These are phyloP conservation scores for Pseudocercospora eumusae DNA, from an alignment of 2,329 filamentous ascomycete species.

Conservation along the genomic window DNA sequence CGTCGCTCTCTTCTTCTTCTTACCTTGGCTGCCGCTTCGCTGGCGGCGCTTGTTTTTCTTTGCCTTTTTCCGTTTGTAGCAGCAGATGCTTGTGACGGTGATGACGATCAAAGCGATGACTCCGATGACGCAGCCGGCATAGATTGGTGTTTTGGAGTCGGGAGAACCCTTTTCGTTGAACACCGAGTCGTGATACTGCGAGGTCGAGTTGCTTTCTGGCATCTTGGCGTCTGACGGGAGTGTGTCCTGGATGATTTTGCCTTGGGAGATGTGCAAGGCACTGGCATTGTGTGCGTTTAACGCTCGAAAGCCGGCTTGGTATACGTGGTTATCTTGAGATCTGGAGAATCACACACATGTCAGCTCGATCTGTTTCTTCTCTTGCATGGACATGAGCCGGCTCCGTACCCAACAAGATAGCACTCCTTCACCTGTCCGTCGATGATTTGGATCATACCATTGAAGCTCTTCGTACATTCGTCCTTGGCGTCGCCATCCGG, in stretches of 20 bases:
- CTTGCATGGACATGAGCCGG: not conserved
- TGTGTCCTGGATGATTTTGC: slow-evolving; percentile 7
- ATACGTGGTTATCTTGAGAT: slow-evolving; percentile 19
- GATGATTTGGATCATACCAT: slow-evolving; percentile 18
- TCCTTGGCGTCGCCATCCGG: slow-evolving; percentile 15
- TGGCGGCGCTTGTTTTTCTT: slow-evolving; percentile 7
- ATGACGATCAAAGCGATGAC: slow-evolving; percentile 5
- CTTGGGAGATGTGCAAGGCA: slow-evolving; percentile 6
- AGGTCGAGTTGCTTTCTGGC: slow-evolving; percentile 9
- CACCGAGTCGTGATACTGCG: not conserved
- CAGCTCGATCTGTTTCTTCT: too few species aligned
- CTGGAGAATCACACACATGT: too few species aligned
- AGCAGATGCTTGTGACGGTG: slow-evolving; percentile 8
- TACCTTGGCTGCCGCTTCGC: slow-evolving; percentile 10
- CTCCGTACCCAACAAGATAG: slow-evolving; percentile 20
- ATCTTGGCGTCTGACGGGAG: not conserved
- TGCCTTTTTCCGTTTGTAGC: slow-evolving; percentile 5
- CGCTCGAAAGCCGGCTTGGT: slow-evolving; percentile 18
- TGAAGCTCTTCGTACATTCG: slow-evolving; percentile 15
- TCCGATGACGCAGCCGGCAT: slow-evolving; percentile 2
- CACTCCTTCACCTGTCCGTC: slow-evolving; percentile 17
- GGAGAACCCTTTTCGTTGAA: not conserved
- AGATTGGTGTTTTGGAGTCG: slow-evolving; percentile 1
- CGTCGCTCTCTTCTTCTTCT: slow-evolving; percentile 10
- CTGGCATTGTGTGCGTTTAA: slow-evolving; percentile 14